Evolutionary conservation across 2,329 filamentous ascomycete species (phyloP).

Genomic region (Geosmithia putterillii): DNA sequence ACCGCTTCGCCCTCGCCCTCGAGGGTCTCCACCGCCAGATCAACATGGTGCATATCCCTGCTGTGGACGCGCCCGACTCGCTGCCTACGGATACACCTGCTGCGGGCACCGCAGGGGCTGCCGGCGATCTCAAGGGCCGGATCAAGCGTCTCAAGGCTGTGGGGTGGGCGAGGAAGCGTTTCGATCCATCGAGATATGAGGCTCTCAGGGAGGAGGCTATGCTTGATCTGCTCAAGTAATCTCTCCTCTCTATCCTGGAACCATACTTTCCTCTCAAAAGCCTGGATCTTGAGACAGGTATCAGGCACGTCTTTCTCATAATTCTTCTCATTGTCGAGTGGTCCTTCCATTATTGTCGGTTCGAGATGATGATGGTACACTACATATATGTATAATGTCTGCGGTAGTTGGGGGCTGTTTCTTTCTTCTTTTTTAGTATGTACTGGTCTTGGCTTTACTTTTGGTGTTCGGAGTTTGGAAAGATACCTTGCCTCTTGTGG

Average conservation of each 20-base stretch:
- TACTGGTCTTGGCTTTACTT: not conserved
- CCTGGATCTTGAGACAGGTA: not conserved
- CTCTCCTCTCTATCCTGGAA: no score
- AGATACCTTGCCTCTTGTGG: no score
- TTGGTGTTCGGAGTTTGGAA: not conserved
- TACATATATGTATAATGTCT: not conserved
- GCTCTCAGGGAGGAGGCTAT: conserved; percentile 37
- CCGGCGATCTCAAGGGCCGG: conserved; percentile 31
- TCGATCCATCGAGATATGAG: conserved; percentile 40
- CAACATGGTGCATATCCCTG: conserved; percentile 27
- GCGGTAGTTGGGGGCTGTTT: not conserved
- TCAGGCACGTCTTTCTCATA: not conserved
- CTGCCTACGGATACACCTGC: conserved; percentile 21
- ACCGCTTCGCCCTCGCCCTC: conserved; percentile 37
- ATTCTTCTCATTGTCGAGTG: not conserved
- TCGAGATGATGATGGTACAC: no score
- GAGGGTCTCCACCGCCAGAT: conserved; percentile 35
- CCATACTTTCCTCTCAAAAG: no score
- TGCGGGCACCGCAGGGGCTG: not conserved
- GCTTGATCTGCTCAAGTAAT: conserved; percentile 27
- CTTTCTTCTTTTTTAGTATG: not conserved
- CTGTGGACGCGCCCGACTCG: conserved; percentile 28
- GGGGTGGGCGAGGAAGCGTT: conserved; percentile 44
- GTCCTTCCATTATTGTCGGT: not conserved
- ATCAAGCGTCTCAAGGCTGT: conserved; percentile 41